A percentile compares a stretch with the other conserved stretches of the same genome.
phyloP scores from a whole-genome alignment of 257 asterid genomes.

The Mentha longifolia region DNA sequence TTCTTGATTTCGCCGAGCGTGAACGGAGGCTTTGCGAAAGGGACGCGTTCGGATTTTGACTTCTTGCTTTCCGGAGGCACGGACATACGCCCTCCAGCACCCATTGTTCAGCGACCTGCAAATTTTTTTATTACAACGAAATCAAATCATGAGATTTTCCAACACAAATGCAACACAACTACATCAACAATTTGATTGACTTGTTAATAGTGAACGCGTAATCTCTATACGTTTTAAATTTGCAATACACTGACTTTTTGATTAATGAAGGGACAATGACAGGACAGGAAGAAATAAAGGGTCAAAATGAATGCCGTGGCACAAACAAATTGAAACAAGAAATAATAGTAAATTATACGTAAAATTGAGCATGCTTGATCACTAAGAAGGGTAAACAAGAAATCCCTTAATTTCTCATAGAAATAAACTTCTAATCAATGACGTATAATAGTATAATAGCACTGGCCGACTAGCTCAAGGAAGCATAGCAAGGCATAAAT shows the following conservation, averaged over 20 bases:
- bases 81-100: slow-evolving; percentile 85
- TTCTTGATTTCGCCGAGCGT: slow-evolving; percentile 72
- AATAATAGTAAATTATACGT: background rate
- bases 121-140: background rate
- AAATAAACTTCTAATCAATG: background rate
- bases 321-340: slow-evolving; percentile 2
- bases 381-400: background rate
- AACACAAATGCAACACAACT: background rate
- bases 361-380: background rate
- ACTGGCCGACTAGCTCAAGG: slow-evolving; percentile 4
- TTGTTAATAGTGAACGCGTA: background rate
- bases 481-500: background rate
- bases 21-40: slow-evolving; percentile 75
- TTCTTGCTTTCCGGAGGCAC: slow-evolving; percentile 56
- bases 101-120: slow-evolving; percentile 71
- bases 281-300: background rate
- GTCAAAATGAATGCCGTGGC: background rate
- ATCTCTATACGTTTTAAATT: background rate
- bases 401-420: background rate
- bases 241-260: background rate
- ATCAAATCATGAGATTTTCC: background rate
- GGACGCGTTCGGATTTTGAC: slow-evolving; percentile 57
- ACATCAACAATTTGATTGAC: background rate
- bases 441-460: background rate
- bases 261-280: background rate